phyloP scores from a whole-genome alignment of 2,329 filamentous ascomycete genomes.

The Pyrenochaeta sp. region DNA sequence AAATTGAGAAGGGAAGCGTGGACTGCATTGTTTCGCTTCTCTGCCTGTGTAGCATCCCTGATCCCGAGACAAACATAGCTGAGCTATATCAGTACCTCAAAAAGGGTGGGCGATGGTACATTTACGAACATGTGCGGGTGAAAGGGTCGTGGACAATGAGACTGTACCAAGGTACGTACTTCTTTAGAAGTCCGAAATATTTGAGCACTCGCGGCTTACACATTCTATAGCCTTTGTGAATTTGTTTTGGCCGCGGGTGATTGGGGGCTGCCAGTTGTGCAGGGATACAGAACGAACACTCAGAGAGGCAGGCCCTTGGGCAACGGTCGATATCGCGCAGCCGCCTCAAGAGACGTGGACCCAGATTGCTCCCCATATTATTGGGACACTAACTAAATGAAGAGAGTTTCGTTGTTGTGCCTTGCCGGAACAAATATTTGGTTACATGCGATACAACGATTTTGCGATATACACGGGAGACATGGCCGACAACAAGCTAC shows the following conservation, averaged over 20 bases:
- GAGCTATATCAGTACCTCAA: constrained; percentile 25
- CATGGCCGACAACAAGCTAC: too few species aligned
- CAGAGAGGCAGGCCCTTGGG: constrained; percentile 22
- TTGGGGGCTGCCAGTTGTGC: constrained; percentile 27
- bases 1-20: constrained; percentile 22
- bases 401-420: too few species aligned
- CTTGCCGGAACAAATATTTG: too few species aligned
- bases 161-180: constrained; percentile 25
- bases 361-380: constrained; percentile 19
- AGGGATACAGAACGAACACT: constrained; percentile 20
- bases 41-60: constrained; percentile 27
- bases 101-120: constrained; percentile 25
- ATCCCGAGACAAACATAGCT: constrained; percentile 25
- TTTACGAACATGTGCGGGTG: constrained; percentile 25
- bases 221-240: constrained; percentile 18
- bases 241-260: constrained; percentile 23
- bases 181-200: not conserved
- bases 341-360: constrained; percentile 24
- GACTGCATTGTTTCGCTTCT: constrained; percentile 26
- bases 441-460: too few species aligned
- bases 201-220: not conserved
- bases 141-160: constrained; percentile 18
- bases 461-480: too few species aligned
- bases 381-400: constrained; percentile 24
- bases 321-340: constrained; percentile 21